A percentile compares a stretch with the other conserved stretches of the same genome.
Conservation (phyloP, 106 monocot species). For the Chionographis japonica region DNA sequence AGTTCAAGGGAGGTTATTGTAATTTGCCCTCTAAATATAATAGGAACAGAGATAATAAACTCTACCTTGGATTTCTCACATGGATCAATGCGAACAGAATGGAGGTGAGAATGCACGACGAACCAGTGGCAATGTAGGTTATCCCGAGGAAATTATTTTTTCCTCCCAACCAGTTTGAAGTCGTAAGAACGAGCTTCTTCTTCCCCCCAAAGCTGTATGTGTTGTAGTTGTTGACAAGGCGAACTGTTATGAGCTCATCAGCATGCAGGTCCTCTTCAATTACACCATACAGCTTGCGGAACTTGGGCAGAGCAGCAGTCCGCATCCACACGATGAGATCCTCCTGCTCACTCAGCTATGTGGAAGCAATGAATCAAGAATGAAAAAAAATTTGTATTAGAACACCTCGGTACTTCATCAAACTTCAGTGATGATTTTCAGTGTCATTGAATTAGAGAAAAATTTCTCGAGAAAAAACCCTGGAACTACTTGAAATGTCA, state of each 20-base stretch:
- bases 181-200: slow-evolving; percentile 81
- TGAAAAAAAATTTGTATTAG: not conserved
- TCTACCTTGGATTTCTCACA: slow-evolving; percentile 82
- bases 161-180: slow-evolving; percentile 72
- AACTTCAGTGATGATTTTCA: too few relatives aligned
- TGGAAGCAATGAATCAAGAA: not conserved
- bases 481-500: too few relatives aligned
- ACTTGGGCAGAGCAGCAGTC: slow-evolving; percentile 81
- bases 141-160: slow-evolving; percentile 85
- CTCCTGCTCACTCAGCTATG: slow-evolving; percentile 82
- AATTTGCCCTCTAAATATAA: not conserved
- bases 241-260: slow-evolving; percentile 40
- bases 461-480: not conserved
- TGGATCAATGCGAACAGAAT: slow-evolving; percentile 75
- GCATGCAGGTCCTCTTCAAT: slow-evolving; percentile 71
- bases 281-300: slow-evolving; percentile 80
- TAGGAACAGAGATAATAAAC: not conserved
- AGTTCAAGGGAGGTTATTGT: not conserved
- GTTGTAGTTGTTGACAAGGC: slow-evolving; percentile 77
- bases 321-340: slow-evolving; percentile 97
- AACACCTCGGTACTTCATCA: too few relatives aligned
- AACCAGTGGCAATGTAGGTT: slow-evolving; percentile 63
- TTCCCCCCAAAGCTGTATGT: slow-evolving; percentile 82
- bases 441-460: not conserved
- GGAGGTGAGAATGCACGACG: slow-evolving; percentile 37